Evolutionary conservation across 1,284 basidiomycete species (phyloP), one percentile per base, ranked within the genome.

Genomic region (Polyporus tsugae): DNA sequence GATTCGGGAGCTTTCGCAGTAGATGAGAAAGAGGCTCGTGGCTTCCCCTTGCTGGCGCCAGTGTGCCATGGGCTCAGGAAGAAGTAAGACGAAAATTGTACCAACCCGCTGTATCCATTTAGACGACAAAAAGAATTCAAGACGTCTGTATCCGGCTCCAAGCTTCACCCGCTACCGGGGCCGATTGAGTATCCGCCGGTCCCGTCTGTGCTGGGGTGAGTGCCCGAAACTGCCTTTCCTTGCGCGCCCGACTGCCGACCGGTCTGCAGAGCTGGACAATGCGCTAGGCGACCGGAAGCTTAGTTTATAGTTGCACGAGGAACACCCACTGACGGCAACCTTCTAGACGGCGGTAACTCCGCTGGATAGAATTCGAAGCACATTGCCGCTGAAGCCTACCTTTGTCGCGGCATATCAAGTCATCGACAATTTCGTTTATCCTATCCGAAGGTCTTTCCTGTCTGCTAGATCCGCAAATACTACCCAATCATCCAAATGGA

Each of bases 1-100:
- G 84, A 91, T 93, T 80, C 87, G 88, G 79, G 74, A 80, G 67
- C 78, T 88, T 59, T 81, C 83, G 2, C 79, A 82, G 69, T 80
- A 71, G 67, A 65, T 57, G 67, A 2, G 13, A 19, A n/a, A 38
- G 35, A 13, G 15, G 17, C 22, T 29, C 1, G 44, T 35, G 41
- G 49, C 22, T n/a, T 39, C 39, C 39, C 41, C 22, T 19, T 38
- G 44, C 60, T 25, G 17, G 46, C 42, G 41, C 49, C 44, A 61
- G 57, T 74, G 73, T 74, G 71, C 64, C 69, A 71, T 68, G 60
- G n/a, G 41, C 42, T 29, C 66, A 11, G 41, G 62, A 60, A 68
- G 60, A 62, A 69, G 58, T 59, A 58, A 38, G 42, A 39, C 4
- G 15, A 67, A 29, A 36, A 44, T 19, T 66, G 65, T 66, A 66